These are phyloP conservation scores for Orbilia quercus DNA, from an alignment of 2,329 filamentous ascomycete species.

Conservation along the genomic window DNA sequence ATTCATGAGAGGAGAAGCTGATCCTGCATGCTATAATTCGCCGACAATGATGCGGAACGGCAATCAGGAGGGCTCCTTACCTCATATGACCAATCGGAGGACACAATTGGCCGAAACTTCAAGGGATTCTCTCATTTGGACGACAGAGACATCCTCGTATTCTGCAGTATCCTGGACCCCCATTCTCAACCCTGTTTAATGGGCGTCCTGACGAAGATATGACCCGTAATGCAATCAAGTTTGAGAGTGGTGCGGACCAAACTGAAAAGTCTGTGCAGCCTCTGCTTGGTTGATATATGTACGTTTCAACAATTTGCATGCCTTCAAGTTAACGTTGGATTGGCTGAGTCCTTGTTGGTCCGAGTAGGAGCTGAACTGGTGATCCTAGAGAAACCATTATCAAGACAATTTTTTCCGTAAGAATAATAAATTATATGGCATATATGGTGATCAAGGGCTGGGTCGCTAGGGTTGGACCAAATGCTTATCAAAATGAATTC, in stretches of 20 bases:
- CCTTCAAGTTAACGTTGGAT: no score
- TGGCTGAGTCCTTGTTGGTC: no score
- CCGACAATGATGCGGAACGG: conserved; percentile 2
- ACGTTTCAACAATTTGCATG: background rate
- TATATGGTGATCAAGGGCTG: no score
- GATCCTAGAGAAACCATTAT: no score
- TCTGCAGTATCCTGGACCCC: background rate
- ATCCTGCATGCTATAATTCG: conserved; percentile 23
- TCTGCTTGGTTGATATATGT: conserved; percentile 10
- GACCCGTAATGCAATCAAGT: background rate
- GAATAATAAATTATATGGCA: no score
- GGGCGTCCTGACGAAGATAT: background rate
- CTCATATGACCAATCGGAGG: conserved; percentile 3
- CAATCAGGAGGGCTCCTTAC: background rate
- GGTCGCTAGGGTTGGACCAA: no score
- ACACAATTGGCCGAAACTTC: no score
- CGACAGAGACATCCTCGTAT: conserved; percentile 2
- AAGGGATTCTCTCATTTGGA: conserved; percentile 1
- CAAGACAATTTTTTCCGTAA: no score
- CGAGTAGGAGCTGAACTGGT: no score
- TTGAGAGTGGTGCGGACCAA: conserved; percentile 3
- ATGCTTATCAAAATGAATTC: no score
- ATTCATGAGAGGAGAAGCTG: conserved; percentile 14
- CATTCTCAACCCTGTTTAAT: conserved; percentile 13
- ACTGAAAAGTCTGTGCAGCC: conserved; percentile 13